Percentiles rank a stretch among this genome's conserved stretches.
phyloP scores from a whole-genome alignment of 192 early-diverging fungal species.

The Nowakowskiella sp. region DNA sequence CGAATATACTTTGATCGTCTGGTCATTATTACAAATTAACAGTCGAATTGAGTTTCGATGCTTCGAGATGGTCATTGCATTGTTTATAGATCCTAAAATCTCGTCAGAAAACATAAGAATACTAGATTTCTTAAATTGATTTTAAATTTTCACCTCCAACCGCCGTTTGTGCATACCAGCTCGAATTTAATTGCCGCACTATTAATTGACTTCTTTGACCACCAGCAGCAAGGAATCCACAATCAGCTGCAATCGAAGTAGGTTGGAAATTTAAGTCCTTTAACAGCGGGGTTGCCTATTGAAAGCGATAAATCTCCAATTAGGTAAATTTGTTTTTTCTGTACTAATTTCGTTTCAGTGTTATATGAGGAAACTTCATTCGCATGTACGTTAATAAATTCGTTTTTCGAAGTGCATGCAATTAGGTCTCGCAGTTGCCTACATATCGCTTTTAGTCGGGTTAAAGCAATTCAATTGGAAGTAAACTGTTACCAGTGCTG shows the following conservation, averaged over 20 bases:
- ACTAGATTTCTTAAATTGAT: not conserved
- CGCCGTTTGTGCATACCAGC: constrained; percentile 43
- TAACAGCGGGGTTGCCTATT: constrained; percentile 45
- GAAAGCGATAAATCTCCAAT: no score
- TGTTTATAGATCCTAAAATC: constrained; percentile 75
- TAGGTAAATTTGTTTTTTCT: not conserved
- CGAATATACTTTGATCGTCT: constrained; percentile 81
- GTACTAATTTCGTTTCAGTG: constrained; percentile 43
- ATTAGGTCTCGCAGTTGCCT: constrained; percentile 92
- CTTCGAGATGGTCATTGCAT: constrained; percentile 63
- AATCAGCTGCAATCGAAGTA: constrained; percentile 57
- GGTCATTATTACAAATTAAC: constrained; percentile 89
- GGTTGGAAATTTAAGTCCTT: constrained; percentile 72
- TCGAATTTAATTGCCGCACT: constrained; percentile 53
- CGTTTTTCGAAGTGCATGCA: constrained; percentile 56
- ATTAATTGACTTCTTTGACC: constrained; percentile 84
- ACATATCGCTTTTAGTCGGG: not conserved
- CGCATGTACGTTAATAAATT: constrained; percentile 74
- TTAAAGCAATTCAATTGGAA: not conserved
- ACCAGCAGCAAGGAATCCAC: constrained; percentile 81
- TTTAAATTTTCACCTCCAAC: not conserved
- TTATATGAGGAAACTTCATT: constrained; percentile 60
- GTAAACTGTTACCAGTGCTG: constrained; percentile 72
- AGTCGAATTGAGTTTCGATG: constrained; percentile 55
- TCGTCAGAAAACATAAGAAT: constrained; percentile 35